Evolutionary conservation across 176 grass and related monocot species (phyloP).

Genomic region (Saccharum officinarum): DNA sequence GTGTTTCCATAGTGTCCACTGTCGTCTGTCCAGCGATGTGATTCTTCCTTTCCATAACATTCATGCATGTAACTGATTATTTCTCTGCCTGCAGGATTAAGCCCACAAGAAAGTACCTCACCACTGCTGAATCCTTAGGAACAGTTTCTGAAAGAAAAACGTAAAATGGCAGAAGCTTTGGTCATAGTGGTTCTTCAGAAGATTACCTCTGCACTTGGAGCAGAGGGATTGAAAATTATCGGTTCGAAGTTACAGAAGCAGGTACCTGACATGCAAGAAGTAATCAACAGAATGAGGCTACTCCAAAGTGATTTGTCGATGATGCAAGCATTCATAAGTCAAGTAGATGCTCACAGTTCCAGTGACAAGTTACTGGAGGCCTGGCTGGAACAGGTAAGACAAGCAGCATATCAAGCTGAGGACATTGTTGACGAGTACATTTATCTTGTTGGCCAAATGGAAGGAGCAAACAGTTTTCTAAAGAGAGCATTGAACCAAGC

Average conservation of each 20-base stretch:
- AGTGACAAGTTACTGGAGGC: constrained; percentile 26
- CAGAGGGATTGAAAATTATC: constrained; percentile 7
- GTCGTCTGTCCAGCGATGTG: not conserved
- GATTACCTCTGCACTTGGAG: constrained; percentile 13
- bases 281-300: constrained; percentile 25
- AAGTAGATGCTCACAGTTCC: constrained; percentile 9
- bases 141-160: not conserved
- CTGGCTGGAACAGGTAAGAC: constrained; percentile 32
- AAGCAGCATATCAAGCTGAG: constrained; percentile 22
- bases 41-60: not conserved
- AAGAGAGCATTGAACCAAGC: constrained; percentile 31
- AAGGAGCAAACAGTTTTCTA: not conserved
- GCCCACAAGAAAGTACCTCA: not conserved
- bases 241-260: constrained; percentile 25
- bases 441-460: constrained; percentile 44
- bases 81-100: constrained; percentile 7
- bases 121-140: not conserved
- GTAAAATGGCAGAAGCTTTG: constrained; percentile 36
- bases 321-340: constrained; percentile 37
- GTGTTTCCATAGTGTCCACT: not conserved
- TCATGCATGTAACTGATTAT: not conserved
- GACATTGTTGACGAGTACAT: constrained; percentile 37
- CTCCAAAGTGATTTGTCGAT: constrained; percentile 34
- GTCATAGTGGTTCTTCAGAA: constrained; percentile 38
- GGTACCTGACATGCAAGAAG: constrained; percentile 24